phyloP scores from a whole-genome alignment of 2,329 filamentous ascomycete genomes.

The Arthrobotrys iridis region DNA sequence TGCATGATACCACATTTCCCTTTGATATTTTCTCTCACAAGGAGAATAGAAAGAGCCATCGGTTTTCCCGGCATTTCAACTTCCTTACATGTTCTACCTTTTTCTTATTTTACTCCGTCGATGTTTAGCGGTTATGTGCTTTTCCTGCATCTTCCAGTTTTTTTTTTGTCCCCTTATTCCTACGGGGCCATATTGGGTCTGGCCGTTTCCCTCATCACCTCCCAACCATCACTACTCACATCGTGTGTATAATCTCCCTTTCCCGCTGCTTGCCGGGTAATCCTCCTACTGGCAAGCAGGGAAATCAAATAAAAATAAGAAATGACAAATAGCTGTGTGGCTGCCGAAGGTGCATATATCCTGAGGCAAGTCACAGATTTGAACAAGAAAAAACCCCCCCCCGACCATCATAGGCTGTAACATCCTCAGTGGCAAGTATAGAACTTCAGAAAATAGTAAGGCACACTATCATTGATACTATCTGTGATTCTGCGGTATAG shows the following conservation, averaged over 20 bases:
- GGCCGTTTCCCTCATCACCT: slow-evolving; percentile 1
- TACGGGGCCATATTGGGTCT: slow-evolving; percentile 10
- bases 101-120: background rate
- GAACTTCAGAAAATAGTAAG: background rate
- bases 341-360: slow-evolving; percentile 9
- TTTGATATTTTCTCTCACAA: slow-evolving; percentile 28
- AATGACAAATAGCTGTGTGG: slow-evolving; percentile 9
- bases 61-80: slow-evolving; percentile 13
- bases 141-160: slow-evolving; percentile 4
- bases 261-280: background rate
- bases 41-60: background rate
- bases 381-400: slow-evolving; percentile 6
- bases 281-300: background rate
- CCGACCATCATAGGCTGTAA: slow-evolving; percentile 5
- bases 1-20: slow-evolving; percentile 19
- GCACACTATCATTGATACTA: background rate
- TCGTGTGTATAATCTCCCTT: slow-evolving; percentile 31
- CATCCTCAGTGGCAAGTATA: slow-evolving; percentile 3
- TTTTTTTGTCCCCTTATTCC: slow-evolving; percentile 8
- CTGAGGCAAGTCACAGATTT: slow-evolving; percentile 26
- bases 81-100: slow-evolving; percentile 29
- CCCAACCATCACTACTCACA: background rate
- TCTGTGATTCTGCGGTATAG: background rate
- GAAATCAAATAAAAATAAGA: no score
- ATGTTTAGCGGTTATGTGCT: slow-evolving; percentile 13